Evolutionary conservation across 192 early-diverging fungal species (phyloP).

Genomic region (Linnemannia elongata): DNA sequence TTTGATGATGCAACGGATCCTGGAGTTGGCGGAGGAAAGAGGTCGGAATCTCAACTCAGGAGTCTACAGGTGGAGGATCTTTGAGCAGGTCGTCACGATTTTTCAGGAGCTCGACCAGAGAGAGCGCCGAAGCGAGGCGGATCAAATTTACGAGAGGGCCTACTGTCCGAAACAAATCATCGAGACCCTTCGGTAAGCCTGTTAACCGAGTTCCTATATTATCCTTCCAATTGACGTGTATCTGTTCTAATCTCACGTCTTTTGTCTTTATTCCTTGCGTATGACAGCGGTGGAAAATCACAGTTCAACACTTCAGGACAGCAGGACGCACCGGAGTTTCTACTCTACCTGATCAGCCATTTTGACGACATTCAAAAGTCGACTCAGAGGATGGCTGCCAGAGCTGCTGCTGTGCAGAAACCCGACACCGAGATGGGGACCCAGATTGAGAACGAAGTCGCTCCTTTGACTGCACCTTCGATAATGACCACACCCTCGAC

Average conservation of each 20-base stretch:
- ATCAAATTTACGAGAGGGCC: neutral
- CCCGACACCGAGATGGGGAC: too few relatives aligned
- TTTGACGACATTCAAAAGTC: slow-evolving; percentile 44
- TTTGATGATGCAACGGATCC: slow-evolving; percentile 25
- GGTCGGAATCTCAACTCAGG: neutral
- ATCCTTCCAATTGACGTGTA: neutral
- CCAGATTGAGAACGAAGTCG: neutral
- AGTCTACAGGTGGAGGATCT: slow-evolving; percentile 29
- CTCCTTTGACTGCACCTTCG: neutral
- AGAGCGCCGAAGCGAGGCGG: neutral
- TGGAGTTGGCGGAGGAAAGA: neutral
- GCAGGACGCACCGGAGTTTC: slow-evolving; percentile 52
- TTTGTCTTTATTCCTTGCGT: neutral
- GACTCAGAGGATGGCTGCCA: neutral
- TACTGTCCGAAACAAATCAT: slow-evolving; percentile 40
- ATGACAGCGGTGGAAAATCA: slow-evolving; percentile 21
- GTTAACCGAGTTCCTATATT: neutral
- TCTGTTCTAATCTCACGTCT: neutral
- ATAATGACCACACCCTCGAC: neutral
- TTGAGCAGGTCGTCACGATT: slow-evolving; percentile 4
- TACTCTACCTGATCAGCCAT: slow-evolving; percentile 33
- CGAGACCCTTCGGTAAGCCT: slow-evolving; percentile 27
- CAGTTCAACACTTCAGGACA: slow-evolving; percentile 46
- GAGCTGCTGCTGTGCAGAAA: too few relatives aligned
- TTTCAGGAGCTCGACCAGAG: slow-evolving; percentile 8